Evolutionary conservation across 1,284 basidiomycete genomes (phyloP).

Genomic region (Omphalotus olearius): DNA sequence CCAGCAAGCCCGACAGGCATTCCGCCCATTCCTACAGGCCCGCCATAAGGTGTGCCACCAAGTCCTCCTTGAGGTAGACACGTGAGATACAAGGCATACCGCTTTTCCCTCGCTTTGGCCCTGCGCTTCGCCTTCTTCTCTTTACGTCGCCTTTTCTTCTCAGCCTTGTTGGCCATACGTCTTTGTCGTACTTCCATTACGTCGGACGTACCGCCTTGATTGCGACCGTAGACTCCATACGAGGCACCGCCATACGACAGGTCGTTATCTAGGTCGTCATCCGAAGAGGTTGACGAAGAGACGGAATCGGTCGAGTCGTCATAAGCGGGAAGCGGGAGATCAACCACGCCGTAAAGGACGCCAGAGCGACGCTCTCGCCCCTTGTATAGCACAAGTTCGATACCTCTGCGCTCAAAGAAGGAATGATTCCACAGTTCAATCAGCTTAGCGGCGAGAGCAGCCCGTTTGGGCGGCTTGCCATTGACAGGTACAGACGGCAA

Average conservation of each 20-base stretch:
- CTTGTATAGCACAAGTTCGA: slow-evolving; percentile 72
- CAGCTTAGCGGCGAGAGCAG: slow-evolving; percentile 59
- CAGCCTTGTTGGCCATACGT: slow-evolving; percentile 48
- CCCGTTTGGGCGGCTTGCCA: slow-evolving; percentile 49
- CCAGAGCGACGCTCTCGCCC: slow-evolving; percentile 73
- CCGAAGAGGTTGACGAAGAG: slow-evolving; percentile 35
- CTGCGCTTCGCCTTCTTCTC: slow-evolving; percentile 59
- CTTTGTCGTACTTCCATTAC: slow-evolving; percentile 43
- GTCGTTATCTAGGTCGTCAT: slow-evolving; percentile 37
- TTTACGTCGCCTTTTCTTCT: slow-evolving; percentile 54
- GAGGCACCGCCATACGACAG: slow-evolving; percentile 32
- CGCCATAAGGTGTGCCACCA: slow-evolving; percentile 2
- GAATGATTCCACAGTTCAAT: slow-evolving; percentile 73
- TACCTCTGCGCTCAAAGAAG: slow-evolving; percentile 67
- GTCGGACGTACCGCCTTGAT: slow-evolving; percentile 27
- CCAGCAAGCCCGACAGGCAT: too few relatives aligned
- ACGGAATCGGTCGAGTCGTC: slow-evolving; percentile 39
- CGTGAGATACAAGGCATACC: slow-evolving; percentile 57
- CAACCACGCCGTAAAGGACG: slow-evolving; percentile 44
- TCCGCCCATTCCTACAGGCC: too few relatives aligned
- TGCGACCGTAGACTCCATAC: slow-evolving; percentile 35
- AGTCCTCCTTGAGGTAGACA: slow-evolving; percentile 37
- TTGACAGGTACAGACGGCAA: slow-evolving; percentile 44
- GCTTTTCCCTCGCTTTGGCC: slow-evolving; percentile 53
- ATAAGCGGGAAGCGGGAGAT: slow-evolving; percentile 47